These are phyloP conservation scores for Pichia rugopelliculosa DNA, from an alignment of 805 yeast genomes.

Conservation along the genomic window DNA sequence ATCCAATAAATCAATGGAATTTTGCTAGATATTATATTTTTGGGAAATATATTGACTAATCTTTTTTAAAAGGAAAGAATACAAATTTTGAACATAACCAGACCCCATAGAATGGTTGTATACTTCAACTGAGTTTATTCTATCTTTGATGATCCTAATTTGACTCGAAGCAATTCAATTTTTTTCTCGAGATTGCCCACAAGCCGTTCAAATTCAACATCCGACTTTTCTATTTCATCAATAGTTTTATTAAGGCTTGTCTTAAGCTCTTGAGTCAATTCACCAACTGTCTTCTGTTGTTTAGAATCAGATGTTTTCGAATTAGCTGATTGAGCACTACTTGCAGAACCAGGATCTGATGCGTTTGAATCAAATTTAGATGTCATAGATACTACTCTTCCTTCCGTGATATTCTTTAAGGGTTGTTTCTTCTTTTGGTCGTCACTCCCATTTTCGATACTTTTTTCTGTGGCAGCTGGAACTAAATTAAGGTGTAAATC, in stretches of 20 bases:
- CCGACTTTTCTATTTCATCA: slow-evolving; percentile 18
- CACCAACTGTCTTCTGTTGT: slow-evolving; percentile 15
- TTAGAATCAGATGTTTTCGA: not conserved
- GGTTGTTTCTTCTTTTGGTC: not conserved
- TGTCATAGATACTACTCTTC: not conserved
- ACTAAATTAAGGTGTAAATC: slow-evolving; percentile 2
- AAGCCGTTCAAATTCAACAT: slow-evolving; percentile 16
- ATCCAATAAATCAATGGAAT: too few relatives aligned
- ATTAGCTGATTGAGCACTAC: not conserved
- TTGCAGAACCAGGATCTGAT: not conserved
- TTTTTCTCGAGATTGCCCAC: slow-evolving; percentile 18
- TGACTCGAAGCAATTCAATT: slow-evolving; percentile 9
- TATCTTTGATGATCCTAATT: not conserved
- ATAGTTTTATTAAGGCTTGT: slow-evolving; percentile 16
- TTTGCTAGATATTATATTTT: too few relatives aligned
- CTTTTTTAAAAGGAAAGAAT: not conserved
- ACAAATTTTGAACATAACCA: not conserved
- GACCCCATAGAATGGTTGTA: not conserved
- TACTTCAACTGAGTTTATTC: not conserved
- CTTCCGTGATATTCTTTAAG: slow-evolving; percentile 1
- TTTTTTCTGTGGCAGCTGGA: not conserved
- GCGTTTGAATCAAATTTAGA: not conserved
- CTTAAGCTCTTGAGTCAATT: slow-evolving; percentile 19
- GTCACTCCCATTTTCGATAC: not conserved
- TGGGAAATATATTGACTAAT: not conserved